Percentiles rank a stretch among this genome's conserved stretches.
Evolutionary conservation across 768 basidiomycete species (phyloP).

Genomic region (Strobilomyces confusus): DNA sequence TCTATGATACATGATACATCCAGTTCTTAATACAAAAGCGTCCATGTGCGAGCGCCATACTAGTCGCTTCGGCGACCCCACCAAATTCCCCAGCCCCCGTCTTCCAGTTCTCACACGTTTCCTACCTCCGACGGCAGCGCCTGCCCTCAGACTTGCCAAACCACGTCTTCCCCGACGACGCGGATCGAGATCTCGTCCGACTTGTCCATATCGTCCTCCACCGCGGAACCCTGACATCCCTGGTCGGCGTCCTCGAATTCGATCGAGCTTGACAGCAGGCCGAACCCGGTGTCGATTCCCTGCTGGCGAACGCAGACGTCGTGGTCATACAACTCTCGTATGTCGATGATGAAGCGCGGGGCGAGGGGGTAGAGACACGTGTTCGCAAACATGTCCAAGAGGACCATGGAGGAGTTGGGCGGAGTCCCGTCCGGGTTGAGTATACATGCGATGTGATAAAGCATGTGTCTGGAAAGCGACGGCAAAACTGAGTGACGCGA

Average conservation of each 20-base stretch:
- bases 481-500: neutral
- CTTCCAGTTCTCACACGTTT: neutral
- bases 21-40: neutral
- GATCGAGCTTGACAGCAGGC: neutral
- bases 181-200: neutral
- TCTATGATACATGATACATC: neutral
- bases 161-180: neutral
- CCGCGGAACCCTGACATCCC: neutral
- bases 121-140: no score
- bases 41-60: no score
- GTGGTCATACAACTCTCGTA: neutral
- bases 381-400: neutral
- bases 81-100: neutral
- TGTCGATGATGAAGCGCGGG: constrained; percentile 8
- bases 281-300: neutral
- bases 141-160: neutral
- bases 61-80: no score
- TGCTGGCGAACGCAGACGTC: neutral
- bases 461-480: neutral
- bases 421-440: neutral
- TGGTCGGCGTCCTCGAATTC: neutral
- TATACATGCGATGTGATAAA: neutral
- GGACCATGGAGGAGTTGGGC: neutral
- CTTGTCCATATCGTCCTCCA: neutral
- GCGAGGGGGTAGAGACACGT: neutral